Conservation (phyloP, 2,329 filamentous ascomycete species). For the Aspergillus puulaauensis region DNA sequence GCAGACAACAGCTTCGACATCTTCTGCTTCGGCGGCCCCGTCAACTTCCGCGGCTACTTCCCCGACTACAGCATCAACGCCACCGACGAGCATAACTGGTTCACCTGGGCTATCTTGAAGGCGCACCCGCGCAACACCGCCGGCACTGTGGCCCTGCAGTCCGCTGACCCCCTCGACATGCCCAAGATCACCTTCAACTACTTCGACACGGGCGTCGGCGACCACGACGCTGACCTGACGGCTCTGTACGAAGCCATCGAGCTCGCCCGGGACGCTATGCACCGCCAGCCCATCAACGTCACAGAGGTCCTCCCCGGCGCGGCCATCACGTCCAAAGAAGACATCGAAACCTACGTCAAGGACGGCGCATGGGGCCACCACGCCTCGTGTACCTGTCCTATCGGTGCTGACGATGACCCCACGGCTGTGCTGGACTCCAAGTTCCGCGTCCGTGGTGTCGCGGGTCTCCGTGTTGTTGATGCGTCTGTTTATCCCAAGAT, state of each 20-base stretch:
- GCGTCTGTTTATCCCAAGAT: conserved; percentile 58
- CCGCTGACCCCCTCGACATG: conserved; percentile 61
- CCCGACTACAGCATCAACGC: conserved; percentile 46
- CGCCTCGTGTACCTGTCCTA: conserved; percentile 55
- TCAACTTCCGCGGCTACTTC: conserved; percentile 55
- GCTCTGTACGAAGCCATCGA: conserved; percentile 58
- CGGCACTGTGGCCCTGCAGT: conserved; percentile 62
- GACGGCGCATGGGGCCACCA: conserved; percentile 59
- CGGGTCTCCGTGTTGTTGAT: conserved; percentile 61
- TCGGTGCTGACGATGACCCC: conserved; percentile 54
- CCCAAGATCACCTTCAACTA: conserved; percentile 65
- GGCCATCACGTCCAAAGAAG: conserved; percentile 42
- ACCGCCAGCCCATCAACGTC: conserved; percentile 42
- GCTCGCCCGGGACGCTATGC: conserved; percentile 50
- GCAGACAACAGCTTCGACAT: conserved; percentile 52
- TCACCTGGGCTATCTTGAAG: conserved; percentile 55
- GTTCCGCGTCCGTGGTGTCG: conserved; percentile 58
- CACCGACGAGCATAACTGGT: conserved; percentile 43
- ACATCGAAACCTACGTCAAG: conserved; percentile 50
- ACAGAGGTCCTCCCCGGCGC: conserved; percentile 45
- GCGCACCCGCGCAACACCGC: conserved; percentile 62
- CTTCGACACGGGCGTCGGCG: conserved; percentile 45
- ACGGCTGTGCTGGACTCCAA: conserved; percentile 57
- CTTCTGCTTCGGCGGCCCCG: conserved; percentile 56
- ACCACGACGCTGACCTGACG: conserved; percentile 50